phyloP scores from a whole-genome alignment of 2,329 filamentous ascomycete species.

The Magnaporthales sp. region DNA sequence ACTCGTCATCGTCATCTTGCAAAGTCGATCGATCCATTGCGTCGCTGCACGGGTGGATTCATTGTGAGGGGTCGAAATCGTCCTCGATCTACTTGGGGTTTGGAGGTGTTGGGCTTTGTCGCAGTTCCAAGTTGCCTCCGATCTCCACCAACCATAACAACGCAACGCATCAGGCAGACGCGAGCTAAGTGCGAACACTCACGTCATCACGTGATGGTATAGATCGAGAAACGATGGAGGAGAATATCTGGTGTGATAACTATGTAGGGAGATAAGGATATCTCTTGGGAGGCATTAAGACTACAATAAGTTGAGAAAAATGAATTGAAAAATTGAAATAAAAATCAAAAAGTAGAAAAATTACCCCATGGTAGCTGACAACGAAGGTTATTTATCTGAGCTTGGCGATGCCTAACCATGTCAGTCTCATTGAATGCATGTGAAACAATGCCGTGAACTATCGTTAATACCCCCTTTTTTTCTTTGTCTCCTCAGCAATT shows the following conservation, averaged over 20 bases:
- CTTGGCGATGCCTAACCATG: background rate
- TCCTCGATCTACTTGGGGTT: background rate
- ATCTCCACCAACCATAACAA: background rate
- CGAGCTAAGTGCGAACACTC: background rate
- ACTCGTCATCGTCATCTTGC: constrained; percentile 31
- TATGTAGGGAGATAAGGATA: too few relatives aligned
- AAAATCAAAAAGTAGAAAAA: too few relatives aligned
- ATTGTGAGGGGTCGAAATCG: background rate
- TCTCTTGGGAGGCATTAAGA: background rate
- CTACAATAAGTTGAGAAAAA: background rate
- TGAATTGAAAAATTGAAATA: background rate
- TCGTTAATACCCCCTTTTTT: background rate
- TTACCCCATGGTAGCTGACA: background rate
- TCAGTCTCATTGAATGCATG: background rate
- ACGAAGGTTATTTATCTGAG: background rate
- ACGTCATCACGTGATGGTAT: background rate
- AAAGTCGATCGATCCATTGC: constrained; percentile 7
- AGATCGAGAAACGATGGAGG: background rate
- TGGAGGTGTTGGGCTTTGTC: background rate
- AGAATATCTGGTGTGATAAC: background rate
- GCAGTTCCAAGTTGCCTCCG: background rate
- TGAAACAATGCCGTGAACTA: background rate
- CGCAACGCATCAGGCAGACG: constrained; percentile 2
- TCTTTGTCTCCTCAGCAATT: background rate
- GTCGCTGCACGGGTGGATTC: background rate